These are phyloP conservation scores for Exophiala sideris DNA, from an alignment of 2,329 filamentous ascomycete genomes.

Conservation along the genomic window DNA sequence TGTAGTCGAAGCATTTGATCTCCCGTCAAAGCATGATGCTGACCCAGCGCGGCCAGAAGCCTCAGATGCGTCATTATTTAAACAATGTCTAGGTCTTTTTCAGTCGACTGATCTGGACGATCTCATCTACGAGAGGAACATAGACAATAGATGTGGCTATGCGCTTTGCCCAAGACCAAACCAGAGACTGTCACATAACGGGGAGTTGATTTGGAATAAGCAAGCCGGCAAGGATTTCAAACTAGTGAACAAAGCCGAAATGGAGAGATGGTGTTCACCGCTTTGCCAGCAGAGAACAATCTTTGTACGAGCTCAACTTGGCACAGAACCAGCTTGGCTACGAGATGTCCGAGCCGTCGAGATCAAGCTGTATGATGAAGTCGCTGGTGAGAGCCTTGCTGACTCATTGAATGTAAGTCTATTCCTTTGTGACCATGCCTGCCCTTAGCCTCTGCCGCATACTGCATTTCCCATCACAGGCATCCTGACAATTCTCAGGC, in stretches of 20 bases:
- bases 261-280: slow-evolving; percentile 84
- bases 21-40: slow-evolving; percentile 52
- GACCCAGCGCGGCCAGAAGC: slow-evolving; percentile 53
- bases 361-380: slow-evolving; percentile 67
- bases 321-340: slow-evolving; percentile 81
- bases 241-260: slow-evolving; percentile 67
- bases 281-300: slow-evolving; percentile 74
- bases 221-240: slow-evolving; percentile 57
- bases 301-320: slow-evolving; percentile 85
- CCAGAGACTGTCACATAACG: slow-evolving; percentile 55
- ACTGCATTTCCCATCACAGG: neutral
- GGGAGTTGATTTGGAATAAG: slow-evolving; percentile 47
- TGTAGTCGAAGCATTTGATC: slow-evolving; percentile 68
- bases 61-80: slow-evolving; percentile 64
- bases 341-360: slow-evolving; percentile 57
- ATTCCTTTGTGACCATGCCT: neutral
- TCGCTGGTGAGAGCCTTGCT: slow-evolving; percentile 9
- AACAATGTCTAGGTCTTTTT: slow-evolving; percentile 65
- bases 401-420: slow-evolving; percentile 20
- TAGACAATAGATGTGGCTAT: slow-evolving; percentile 79
- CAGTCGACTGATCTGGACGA: slow-evolving; percentile 87
- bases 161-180: slow-evolving; percentile 69
- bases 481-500: slow-evolving; percentile 8
- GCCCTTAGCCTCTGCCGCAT: neutral
- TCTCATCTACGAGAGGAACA: slow-evolving; percentile 83